Evolutionary conservation across 148 eudicot species (phyloP), one percentile per base, ranked within the genome.

Genomic region (Vaccinium darrowii): DNA sequence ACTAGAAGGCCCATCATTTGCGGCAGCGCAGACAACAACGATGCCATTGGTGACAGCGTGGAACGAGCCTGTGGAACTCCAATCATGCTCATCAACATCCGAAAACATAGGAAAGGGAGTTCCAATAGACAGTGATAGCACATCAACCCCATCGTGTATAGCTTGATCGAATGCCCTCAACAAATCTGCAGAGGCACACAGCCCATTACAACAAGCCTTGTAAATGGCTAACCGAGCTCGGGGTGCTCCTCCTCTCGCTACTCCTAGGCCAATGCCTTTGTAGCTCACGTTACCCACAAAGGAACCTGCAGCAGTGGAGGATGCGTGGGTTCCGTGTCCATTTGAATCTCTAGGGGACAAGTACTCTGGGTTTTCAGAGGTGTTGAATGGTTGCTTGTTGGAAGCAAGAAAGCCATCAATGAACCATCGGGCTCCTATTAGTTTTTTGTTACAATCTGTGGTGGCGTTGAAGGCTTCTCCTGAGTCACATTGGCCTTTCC

Each of bases 371-470:
- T 67, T 67, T 33, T 27, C 73, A 11, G 73, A 25, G 15, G 73
- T 67, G 73, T 67, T 67, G 73, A 67, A 27, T 67, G 36, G 73
- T 67, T 11, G 73, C 7, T 25, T 67, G 73, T 3, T 67, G 73
- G 36, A 67, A 67, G 73, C 73, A 25, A 67, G 73, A 67, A 25
- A 67, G 73, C 73, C 73, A 67, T 27, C 73, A 4, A 67, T 67
- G 73, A 11, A 67, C 73, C 73, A 27, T 67, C 73, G 73, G 12
- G 73, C 73, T 11, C 73, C 73, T 67, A 67, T 67, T 27, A 25
- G 30, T 27, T 67, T 67, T 11, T 27, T 63, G 69, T 63, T 63
- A 63, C 27, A 63, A 23, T 63, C 25, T 8, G 69, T 63, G 12
- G 69, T 8, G 27, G 69, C 69, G 12, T n/a, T 63, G 27, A 63